A percentile compares a stretch with the other conserved stretches of the same genome.
Conservation (phyloP, 2,329 filamentous ascomycete species). For the Talaromyces sp. region DNA sequence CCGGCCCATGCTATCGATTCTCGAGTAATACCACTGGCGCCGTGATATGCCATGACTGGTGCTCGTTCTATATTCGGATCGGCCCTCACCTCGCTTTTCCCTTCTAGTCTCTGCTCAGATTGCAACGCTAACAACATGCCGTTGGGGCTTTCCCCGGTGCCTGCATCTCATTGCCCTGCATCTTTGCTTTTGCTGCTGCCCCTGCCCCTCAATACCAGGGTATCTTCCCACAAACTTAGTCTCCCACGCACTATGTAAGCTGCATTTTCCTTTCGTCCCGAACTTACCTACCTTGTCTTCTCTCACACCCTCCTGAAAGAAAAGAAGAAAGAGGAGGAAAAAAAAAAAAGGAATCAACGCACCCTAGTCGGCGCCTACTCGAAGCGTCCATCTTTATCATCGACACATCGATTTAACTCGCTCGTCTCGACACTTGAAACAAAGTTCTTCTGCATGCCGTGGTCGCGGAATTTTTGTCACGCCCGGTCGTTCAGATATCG, state of each 20-base stretch:
- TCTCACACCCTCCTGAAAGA: slow-evolving; percentile 4
- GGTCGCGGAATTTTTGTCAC: slow-evolving; percentile 6
- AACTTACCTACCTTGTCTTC: slow-evolving; percentile 8
- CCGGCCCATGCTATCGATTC: not conserved
- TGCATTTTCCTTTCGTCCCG: slow-evolving; percentile 14
- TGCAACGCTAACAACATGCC: slow-evolving; percentile 17
- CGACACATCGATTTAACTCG: slow-evolving; percentile 5
- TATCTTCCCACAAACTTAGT: slow-evolving; percentile 12
- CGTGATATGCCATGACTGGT: slow-evolving; percentile 15
- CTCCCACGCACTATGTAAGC: slow-evolving; percentile 18
- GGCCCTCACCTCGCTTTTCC: slow-evolving; percentile 23
- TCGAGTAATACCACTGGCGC: not conserved
- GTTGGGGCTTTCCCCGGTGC: slow-evolving; percentile 17
- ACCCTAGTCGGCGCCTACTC: slow-evolving; percentile 10
- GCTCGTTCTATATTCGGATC: slow-evolving; percentile 28
- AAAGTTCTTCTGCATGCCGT: slow-evolving; percentile 18
- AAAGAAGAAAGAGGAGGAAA: slow-evolving; percentile 2
- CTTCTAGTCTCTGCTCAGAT: slow-evolving; percentile 16
- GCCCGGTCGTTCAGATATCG: slow-evolving; percentile 18
- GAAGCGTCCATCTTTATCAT: not conserved
- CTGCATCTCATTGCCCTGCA: slow-evolving; percentile 18
- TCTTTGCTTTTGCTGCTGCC: slow-evolving; percentile 5
- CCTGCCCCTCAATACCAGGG: slow-evolving; percentile 18
- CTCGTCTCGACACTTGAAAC: slow-evolving; percentile 5
- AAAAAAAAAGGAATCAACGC: not conserved